A percentile compares a stretch with the other conserved stretches of the same genome.
phyloP scores from a whole-genome alignment of 179 eudicot genomes.

The Carnegiea gigantea region DNA sequence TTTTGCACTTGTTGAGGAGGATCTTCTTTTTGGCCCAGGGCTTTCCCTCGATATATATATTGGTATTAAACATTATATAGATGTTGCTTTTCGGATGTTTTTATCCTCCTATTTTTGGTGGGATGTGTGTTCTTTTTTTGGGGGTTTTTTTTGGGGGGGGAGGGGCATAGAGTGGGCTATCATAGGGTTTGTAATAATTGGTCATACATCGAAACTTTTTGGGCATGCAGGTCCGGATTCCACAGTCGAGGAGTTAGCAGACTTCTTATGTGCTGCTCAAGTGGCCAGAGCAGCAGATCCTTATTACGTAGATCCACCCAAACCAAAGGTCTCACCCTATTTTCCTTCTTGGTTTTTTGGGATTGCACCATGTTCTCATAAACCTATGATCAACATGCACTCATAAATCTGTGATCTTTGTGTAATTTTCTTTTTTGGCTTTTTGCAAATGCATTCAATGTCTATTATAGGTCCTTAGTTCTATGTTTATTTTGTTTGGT shows the following conservation, averaged over 20 bases:
- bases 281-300: conserved; percentile 53
- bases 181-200: neutral
- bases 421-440: neutral
- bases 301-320: conserved; percentile 39
- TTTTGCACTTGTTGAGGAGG: neutral
- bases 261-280: conserved; percentile 73
- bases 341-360: neutral
- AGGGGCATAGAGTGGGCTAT: too few species aligned
- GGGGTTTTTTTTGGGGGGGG: too few species aligned
- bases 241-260: conserved; percentile 54
- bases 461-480: neutral
- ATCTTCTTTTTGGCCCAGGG: too few species aligned
- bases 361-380: neutral
- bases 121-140: neutral
- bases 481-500: neutral
- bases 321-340: conserved; percentile 20
- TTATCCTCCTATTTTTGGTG: too few species aligned
- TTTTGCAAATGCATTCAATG: neutral
- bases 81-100: neutral
- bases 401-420: neutral
- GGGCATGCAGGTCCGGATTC: conserved; percentile 58
- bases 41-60: neutral
- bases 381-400: neutral
- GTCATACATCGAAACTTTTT: neutral
- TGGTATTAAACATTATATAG: neutral